These are phyloP conservation scores for rapeseed (Brassica napus) DNA, from an alignment of 345 rosid genomes.

Conservation along the genomic window Da-Ae NC_063446.1:33667001-33667500, in stretches of 20 bases:
- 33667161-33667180: background rate
- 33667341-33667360: background rate
- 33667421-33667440: background rate
- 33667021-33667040: constrained; percentile 17
- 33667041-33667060: constrained; percentile 17
- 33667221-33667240: background rate
- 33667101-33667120: background rate
- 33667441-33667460: background rate
- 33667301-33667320: background rate
- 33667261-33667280: background rate
- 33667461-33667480: background rate
- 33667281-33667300: background rate
- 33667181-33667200: background rate
- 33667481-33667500: background rate
- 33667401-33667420: background rate
- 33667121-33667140: background rate
- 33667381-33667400: background rate
- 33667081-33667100: background rate
- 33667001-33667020: background rate
- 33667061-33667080: constrained; percentile 17
- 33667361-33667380: background rate
- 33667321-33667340: background rate
- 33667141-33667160: background rate
- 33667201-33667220: background rate
- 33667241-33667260: background rate